Percentiles rank a stretch among this genome's conserved stretches.
These are phyloP conservation scores for Glycine latifolia DNA, from an alignment of 306 rosid species.

Conservation along the genomic window DNA sequence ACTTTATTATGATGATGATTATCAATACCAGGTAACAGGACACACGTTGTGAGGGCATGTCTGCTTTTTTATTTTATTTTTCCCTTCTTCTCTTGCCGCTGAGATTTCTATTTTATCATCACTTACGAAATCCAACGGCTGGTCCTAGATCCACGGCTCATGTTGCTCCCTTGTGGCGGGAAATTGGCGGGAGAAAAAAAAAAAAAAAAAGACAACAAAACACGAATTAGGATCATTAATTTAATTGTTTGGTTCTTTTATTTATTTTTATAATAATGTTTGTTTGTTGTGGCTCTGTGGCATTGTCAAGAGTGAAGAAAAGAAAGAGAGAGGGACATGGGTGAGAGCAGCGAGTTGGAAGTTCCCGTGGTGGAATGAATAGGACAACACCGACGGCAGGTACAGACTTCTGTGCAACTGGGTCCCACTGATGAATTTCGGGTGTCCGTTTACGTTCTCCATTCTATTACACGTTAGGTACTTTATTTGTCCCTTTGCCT, in stretches of 20 bases:
- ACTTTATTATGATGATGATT: slow-evolving; percentile 54
- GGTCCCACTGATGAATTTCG: slow-evolving; percentile 60
- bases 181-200: slow-evolving; percentile 46
- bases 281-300: slow-evolving; percentile 1
- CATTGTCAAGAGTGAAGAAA: neutral
- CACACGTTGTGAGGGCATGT: slow-evolving; percentile 55
- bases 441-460: slow-evolving; percentile 61
- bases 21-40: slow-evolving; percentile 13
- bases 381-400: slow-evolving; percentile 89
- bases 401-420: slow-evolving; percentile 56
- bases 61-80: too few relatives aligned
- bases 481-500: neutral
- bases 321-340: neutral
- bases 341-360: slow-evolving; percentile 39
- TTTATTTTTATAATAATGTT: neutral
- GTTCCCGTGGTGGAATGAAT: slow-evolving; percentile 53
- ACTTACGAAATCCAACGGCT: slow-evolving; percentile 20
- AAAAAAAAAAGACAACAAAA: neutral
- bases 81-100: too few relatives aligned
- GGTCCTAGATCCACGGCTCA: slow-evolving; percentile 48
- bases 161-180: slow-evolving; percentile 62
- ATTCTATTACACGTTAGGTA: neutral
- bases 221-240: neutral
- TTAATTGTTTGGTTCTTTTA: neutral
- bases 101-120: neutral